Evolutionary conservation across 2,329 filamentous ascomycete species (phyloP).

Genomic region (Alternaria sp.): DNA sequence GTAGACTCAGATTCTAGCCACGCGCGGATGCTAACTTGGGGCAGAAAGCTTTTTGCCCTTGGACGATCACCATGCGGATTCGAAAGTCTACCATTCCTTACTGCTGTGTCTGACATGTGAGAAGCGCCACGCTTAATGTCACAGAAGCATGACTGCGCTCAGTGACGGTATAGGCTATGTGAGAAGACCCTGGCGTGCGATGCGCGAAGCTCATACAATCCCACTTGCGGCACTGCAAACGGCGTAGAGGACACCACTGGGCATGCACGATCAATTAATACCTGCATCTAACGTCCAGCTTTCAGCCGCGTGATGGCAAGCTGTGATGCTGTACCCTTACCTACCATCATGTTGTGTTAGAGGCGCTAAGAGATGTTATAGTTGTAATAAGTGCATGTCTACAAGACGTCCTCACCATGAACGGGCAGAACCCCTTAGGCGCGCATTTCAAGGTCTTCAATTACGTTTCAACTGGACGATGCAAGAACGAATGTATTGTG

Average conservation of each 20-base stretch:
- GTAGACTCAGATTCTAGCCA: rapidly evolving
- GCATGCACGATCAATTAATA: neutral
- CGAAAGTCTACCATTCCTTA: neutral
- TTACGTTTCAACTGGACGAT: neutral
- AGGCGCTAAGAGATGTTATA: neutral
- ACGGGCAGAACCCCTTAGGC: neutral
- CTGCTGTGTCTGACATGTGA: neutral
- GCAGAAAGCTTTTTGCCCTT: neutral
- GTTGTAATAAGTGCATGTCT: neutral
- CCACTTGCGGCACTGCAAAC: no score
- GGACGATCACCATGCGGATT: neutral
- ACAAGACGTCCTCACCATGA: neutral
- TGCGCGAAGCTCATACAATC: no score
- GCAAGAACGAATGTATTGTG: neutral
- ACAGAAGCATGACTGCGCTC: neutral
- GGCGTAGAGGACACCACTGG: neutral
- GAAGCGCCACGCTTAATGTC: neutral
- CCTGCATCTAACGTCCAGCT: neutral
- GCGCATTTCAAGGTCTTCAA: neutral
- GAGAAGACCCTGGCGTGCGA: neutral
- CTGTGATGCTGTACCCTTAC: neutral
- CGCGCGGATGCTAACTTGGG: neutral
- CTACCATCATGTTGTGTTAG: neutral
- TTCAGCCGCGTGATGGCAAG: neutral
- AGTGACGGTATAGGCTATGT: neutral